Conservation (phyloP, 495 filamentous ascomycete genomes). For the Tetracladium marchalianum region DNA sequence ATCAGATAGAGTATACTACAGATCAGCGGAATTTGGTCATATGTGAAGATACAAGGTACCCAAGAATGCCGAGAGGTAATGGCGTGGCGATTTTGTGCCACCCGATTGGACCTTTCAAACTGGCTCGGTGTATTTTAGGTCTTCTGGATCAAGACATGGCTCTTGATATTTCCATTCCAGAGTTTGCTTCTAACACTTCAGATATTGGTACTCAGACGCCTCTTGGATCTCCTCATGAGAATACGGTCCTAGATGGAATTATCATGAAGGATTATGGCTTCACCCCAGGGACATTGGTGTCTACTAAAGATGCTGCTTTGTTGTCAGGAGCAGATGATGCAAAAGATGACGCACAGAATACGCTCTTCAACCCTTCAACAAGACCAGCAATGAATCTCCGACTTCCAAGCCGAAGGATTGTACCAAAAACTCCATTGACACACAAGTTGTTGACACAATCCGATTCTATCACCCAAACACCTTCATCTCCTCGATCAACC, state of each 20-base stretch:
- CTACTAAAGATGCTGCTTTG: background rate
- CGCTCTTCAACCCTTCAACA: too few species aligned
- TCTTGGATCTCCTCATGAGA: slow-evolving; percentile 11
- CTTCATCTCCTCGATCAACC: background rate
- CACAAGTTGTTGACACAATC: too few species aligned
- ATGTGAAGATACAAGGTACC: slow-evolving; percentile 4
- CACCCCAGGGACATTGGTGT: background rate
- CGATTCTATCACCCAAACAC: too few species aligned
- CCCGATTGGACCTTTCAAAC: slow-evolving; percentile 18
- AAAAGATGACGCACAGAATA: too few species aligned
- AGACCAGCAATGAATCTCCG: too few species aligned
- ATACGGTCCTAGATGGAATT: slow-evolving; percentile 8
- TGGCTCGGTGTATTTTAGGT: slow-evolving; percentile 8
- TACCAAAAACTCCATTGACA: too few species aligned
- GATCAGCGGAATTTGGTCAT: slow-evolving; percentile 7
- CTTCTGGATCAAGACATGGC: slow-evolving; percentile 3
- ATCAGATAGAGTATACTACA: background rate
- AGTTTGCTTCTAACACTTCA: background rate
- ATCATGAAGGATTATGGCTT: slow-evolving; percentile 13
- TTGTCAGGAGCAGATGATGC: background rate
- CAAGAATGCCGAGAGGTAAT: background rate
- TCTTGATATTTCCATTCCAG: background rate
- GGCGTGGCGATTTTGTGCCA: slow-evolving; percentile 3
- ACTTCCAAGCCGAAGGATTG: too few species aligned
- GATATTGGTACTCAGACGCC: slow-evolving; percentile 14